phyloP scores from a whole-genome alignment of 495 filamentous ascomycete species.

The Lepraria neglecta region DNA sequence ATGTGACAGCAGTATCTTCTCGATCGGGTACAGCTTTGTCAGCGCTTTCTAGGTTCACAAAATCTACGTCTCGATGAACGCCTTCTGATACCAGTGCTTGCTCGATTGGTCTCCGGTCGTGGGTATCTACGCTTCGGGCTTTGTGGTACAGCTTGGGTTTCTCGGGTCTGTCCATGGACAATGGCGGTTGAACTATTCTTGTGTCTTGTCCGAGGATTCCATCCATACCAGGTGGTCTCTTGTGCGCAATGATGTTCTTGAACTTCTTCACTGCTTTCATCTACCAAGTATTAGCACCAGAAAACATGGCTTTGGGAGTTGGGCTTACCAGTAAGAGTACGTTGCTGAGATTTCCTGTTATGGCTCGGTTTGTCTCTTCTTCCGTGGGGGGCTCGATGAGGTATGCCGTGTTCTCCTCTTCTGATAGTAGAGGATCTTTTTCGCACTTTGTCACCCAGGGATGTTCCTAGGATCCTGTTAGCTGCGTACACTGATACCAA shows the following conservation, averaged over 20 bases:
- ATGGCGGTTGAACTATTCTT: constrained; percentile 52
- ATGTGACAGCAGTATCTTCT: constrained; percentile 22
- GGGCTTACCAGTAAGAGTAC: constrained; percentile 72
- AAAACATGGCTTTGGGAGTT: neutral
- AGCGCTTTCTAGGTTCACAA: constrained; percentile 1
- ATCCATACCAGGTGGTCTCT: constrained; percentile 46
- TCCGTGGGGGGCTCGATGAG: constrained; percentile 74
- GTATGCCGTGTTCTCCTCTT: constrained; percentile 80
- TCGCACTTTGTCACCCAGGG: constrained; percentile 88
- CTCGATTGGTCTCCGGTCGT: constrained; percentile 46
- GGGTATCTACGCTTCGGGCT: constrained; percentile 45
- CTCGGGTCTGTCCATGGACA: constrained; percentile 47
- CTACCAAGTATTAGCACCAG: constrained; percentile 38
- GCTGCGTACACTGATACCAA: constrained; percentile 5
- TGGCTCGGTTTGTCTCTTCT: constrained; percentile 82
- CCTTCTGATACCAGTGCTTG: constrained; percentile 45
- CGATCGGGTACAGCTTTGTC: constrained; percentile 15
- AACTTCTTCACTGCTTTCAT: constrained; percentile 90
- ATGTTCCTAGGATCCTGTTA: constrained; percentile 58
- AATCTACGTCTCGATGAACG: constrained; percentile 35
- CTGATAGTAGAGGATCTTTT: constrained; percentile 69
- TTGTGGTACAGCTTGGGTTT: constrained; percentile 33
- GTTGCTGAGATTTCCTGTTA: constrained; percentile 79
- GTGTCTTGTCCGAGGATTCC: constrained; percentile 52
- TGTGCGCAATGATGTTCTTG: constrained; percentile 51